phyloP scores from a whole-genome alignment of 371 early-diverging fungal species.

The Zopfochytrium polystomum region DNA sequence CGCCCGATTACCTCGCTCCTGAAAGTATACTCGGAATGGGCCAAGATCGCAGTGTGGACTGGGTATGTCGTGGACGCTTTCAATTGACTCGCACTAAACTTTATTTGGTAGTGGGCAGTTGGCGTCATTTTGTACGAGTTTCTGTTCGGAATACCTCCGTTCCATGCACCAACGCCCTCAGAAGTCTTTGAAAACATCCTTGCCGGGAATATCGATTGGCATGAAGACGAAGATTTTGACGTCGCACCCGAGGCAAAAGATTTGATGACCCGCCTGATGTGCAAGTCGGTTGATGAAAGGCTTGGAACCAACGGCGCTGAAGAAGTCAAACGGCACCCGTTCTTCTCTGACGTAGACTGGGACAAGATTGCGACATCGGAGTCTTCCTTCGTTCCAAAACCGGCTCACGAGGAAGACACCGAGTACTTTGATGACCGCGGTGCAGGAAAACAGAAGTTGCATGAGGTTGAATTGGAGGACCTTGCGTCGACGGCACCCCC shows the following conservation, averaged over 20 bases:
- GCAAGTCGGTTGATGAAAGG: conserved; percentile 69
- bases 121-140: conserved; percentile 90
- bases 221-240: conserved; percentile 62
- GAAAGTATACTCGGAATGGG: conserved; percentile 86
- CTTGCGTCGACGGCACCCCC: background rate
- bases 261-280: conserved; percentile 80
- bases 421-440: conserved; percentile 93
- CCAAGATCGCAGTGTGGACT: conserved; percentile 84
- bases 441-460: conserved; percentile 24
- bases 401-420: conserved; percentile 76
- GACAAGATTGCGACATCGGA: conserved; percentile 64
- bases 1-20: conserved; percentile 97
- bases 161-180: conserved; percentile 79
- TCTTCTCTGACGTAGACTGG: conserved; percentile 89
- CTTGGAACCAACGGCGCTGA: conserved; percentile 69
- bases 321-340: conserved; percentile 80
- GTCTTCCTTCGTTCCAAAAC: conserved; percentile 83
- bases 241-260: conserved; percentile 81
- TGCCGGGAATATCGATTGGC: conserved; percentile 59
- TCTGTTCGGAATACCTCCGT: conserved; percentile 83
- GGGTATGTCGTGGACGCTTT: conserved; percentile 57
- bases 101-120: conserved; percentile 70
- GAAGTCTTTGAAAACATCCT: conserved; percentile 86
- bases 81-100: background rate
- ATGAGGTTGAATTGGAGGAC: conserved; percentile 24